These are phyloP conservation scores for Fusarium sp. DNA, from an alignment of 2,329 filamentous ascomycete genomes.

Conservation along the genomic window DNA sequence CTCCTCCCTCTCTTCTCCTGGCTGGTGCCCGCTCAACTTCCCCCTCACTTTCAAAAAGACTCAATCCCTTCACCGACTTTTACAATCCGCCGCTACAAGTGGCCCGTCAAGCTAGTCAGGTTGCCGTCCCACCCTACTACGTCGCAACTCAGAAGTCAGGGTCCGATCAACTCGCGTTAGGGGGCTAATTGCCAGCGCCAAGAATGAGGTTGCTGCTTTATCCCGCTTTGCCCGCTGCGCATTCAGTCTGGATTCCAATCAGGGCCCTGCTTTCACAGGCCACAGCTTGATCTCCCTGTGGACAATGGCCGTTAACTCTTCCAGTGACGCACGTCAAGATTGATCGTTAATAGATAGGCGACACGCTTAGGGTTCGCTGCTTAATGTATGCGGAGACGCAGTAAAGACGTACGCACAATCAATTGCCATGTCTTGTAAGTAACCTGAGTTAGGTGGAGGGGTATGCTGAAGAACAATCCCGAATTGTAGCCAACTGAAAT, in stretches of 20 bases:
- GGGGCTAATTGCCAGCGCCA: constrained; percentile 31
- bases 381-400: not conserved
- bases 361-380: not conserved
- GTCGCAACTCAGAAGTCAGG: constrained; percentile 47
- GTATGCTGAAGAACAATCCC: not conserved
- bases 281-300: not conserved
- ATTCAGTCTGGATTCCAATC: constrained; percentile 9
- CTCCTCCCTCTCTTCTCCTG: constrained; percentile 32
- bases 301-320: not conserved
- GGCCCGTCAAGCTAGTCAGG: constrained; percentile 44
- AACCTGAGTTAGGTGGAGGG: not conserved
- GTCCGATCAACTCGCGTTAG: constrained; percentile 44
- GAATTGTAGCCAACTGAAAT: not conserved
- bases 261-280: constrained; percentile 18
- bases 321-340: not conserved
- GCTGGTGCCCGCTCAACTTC: constrained; percentile 41
- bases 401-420: not conserved
- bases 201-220: constrained; percentile 38
- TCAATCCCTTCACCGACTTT: constrained; percentile 54
- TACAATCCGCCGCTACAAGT: constrained; percentile 45
- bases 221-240: constrained; percentile 18
- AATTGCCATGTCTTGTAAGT: not conserved
- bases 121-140: constrained; percentile 45
- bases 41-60: constrained; percentile 39
- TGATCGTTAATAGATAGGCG: not conserved